Percentiles rank a stretch among this genome's conserved stretches.
Conservation (phyloP, 1,139 yeast species). For the Suhomyces chickasaworum region DNA sequence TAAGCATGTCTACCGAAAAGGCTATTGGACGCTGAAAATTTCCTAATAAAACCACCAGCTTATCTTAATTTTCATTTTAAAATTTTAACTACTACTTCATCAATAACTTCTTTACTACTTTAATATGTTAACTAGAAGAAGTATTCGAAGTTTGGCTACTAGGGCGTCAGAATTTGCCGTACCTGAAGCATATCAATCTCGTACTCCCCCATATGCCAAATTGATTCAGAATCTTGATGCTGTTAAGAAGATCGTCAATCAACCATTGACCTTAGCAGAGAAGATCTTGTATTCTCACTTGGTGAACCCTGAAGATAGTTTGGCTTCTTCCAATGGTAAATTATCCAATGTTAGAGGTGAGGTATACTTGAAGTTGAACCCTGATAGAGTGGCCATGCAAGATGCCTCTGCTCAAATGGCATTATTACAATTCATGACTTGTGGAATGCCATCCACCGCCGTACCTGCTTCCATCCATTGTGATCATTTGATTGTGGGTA, state of each 20-base stretch:
- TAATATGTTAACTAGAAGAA: constrained; percentile 14
- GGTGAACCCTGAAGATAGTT: constrained; percentile 78
- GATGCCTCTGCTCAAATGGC: constrained; percentile 99
- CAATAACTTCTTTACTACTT: background rate
- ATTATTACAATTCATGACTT: constrained; percentile 91
- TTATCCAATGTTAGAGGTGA: constrained; percentile 72
- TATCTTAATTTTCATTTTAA: background rate
- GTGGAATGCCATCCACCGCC: constrained; percentile 81
- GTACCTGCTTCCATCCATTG: constrained; percentile 97
- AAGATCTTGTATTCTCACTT: constrained; percentile 91
- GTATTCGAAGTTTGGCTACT: constrained; percentile 36
- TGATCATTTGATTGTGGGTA: constrained; percentile 95
- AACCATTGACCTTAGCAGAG: constrained; percentile 90
- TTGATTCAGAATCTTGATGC: constrained; percentile 61
- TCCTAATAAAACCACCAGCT: background rate
- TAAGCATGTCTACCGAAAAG: constrained; percentile 8
- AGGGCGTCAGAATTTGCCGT: constrained; percentile 34
- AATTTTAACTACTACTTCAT: background rate
- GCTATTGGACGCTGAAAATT: constrained; percentile 12
- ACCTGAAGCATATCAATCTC: constrained; percentile 61
- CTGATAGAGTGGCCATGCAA: constrained; percentile 99
- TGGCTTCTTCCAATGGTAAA: constrained; percentile 50
- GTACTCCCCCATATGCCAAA: constrained; percentile 87
- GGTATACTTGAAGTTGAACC: constrained; percentile 83
- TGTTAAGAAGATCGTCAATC: constrained; percentile 64